A percentile compares a stretch with the other conserved stretches of the same genome.
Conservation (phyloP, 768 basidiomycete genomes). For the Hebeloma cylindrosporum region DNA sequence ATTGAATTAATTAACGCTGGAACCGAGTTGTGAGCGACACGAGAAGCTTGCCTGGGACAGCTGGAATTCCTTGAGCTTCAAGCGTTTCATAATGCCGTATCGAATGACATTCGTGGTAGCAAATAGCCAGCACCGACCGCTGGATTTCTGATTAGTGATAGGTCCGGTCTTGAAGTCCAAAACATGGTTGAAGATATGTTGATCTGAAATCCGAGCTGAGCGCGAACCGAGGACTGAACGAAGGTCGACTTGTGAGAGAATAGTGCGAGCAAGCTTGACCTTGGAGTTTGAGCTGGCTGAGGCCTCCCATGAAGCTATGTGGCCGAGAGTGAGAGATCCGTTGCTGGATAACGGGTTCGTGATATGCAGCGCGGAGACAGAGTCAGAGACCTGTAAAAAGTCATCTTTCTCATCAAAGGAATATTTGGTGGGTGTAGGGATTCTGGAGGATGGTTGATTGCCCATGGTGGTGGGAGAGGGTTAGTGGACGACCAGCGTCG, state of each 20-base stretch:
- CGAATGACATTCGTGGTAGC: constrained; percentile 87
- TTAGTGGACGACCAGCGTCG: constrained; percentile 19
- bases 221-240: constrained; percentile 63
- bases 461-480: constrained; percentile 27
- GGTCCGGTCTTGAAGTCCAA: constrained; percentile 82
- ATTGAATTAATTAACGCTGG: constrained; percentile 2
- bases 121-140: constrained; percentile 95
- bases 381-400: constrained; percentile 25
- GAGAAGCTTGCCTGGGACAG: constrained; percentile 68
- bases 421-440: constrained; percentile 24
- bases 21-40: background rate
- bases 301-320: constrained; percentile 69
- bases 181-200: constrained; percentile 81
- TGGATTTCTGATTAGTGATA: constrained; percentile 83
- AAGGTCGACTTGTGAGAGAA: constrained; percentile 71
- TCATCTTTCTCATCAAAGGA: constrained; percentile 33
- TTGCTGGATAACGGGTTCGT: constrained; percentile 48
- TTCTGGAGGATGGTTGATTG: constrained; percentile 31
- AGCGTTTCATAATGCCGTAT: constrained; percentile 80
- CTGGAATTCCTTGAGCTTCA: constrained; percentile 87
- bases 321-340: constrained; percentile 60
- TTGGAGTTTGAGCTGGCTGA: constrained; percentile 55
- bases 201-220: constrained; percentile 56
- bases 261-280: constrained; percentile 70
- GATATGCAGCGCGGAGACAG: constrained; percentile 34